Evolutionary conservation across 768 basidiomycete species (phyloP).

Genomic region (Leccinum incarnatum): DNA sequence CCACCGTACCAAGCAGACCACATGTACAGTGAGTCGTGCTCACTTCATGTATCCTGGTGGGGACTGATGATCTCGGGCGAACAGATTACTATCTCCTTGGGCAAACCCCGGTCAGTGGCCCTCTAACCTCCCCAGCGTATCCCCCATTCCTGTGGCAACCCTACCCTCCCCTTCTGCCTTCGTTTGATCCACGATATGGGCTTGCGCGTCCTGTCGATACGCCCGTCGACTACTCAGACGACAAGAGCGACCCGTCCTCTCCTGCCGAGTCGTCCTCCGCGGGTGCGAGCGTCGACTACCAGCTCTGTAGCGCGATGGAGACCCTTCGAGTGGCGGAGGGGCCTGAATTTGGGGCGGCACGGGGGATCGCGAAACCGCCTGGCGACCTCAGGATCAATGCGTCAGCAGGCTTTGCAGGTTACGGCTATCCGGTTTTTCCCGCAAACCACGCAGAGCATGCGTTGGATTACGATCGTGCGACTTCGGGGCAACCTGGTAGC

Average conservation of each 20-base stretch:
- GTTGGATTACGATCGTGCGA: slow-evolving; percentile 3
- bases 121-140: slow-evolving; percentile 11
- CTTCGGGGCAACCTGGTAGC: slow-evolving; percentile 7
- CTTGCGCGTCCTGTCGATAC: slow-evolving; percentile 7
- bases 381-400: slow-evolving; percentile 11
- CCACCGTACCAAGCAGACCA: slow-evolving; percentile 15
- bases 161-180: slow-evolving; percentile 28
- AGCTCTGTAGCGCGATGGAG: slow-evolving; percentile 7
- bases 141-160: slow-evolving; percentile 26
- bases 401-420: slow-evolving; percentile 10
- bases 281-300: slow-evolving; percentile 11
- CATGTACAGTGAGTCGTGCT: slow-evolving; percentile 18
- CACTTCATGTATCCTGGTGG: background rate
- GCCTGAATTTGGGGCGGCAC: background rate
- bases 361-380: slow-evolving; percentile 4
- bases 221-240: slow-evolving; percentile 21
- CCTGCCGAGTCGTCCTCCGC: slow-evolving; percentile 21
- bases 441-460: slow-evolving; percentile 9
- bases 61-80: slow-evolving; percentile 6
- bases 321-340: slow-evolving; percentile 1
- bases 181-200: slow-evolving; percentile 18
- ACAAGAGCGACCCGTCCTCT: slow-evolving; percentile 27
- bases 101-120: slow-evolving; percentile 21
- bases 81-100: slow-evolving; percentile 18
- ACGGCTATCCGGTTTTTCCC: slow-evolving; percentile 16